Base-by-base conservation (phyloP, 1,284 basidiomycete genomes). In the Tremellales sp. region DNA sequence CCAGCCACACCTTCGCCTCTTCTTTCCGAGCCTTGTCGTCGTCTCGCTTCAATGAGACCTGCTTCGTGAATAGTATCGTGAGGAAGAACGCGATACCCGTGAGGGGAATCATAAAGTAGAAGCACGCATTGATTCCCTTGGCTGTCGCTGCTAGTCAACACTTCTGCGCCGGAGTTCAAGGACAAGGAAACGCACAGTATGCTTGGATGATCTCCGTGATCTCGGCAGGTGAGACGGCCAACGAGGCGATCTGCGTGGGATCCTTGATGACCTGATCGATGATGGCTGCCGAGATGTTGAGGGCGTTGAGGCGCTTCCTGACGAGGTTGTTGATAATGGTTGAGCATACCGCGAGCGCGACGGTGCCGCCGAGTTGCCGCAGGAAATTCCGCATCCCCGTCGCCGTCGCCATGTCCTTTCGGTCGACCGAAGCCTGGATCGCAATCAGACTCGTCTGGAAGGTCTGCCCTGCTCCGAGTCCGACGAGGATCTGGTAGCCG, bases 401-500 rank as follows among this genome's bases (percentile, higher is more conserved):
- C 4, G 66, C 69, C 8, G 63, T 62, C 3, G 69, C 70, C 69
- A 72, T 69, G 25, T 71, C 68, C 33, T 59, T 61, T 21, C 68
- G 45, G 10, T 50, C 46, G 2, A 68, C 65, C 6, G 60, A 47
- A 4, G 66, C 72, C 67, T 88, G 85, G 47, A 87, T 82, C 32
- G 75, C 66, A 8, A 71, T 51, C 16, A 71, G 45, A 21, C 58
- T 58, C 14, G 68, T 71, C 43, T 71, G 68, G 42, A 69, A 69
- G 4, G 68, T 71, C 50, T 68, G 66, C 6, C 61, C 61, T 1
- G 62, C 81, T 1, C 86, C 86, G 1, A 79, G 62, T 0, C 84
- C 86, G 1, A 80, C 77, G 1, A 88, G 64, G 5, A 87, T 58
- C 76, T 87, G 84, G 54, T 76, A 86, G 5, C 84, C 74, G 0